Evolutionary conservation across 441 rosid genomes (phyloP).

Genomic region (Metrosideros polymorpha): DNA sequence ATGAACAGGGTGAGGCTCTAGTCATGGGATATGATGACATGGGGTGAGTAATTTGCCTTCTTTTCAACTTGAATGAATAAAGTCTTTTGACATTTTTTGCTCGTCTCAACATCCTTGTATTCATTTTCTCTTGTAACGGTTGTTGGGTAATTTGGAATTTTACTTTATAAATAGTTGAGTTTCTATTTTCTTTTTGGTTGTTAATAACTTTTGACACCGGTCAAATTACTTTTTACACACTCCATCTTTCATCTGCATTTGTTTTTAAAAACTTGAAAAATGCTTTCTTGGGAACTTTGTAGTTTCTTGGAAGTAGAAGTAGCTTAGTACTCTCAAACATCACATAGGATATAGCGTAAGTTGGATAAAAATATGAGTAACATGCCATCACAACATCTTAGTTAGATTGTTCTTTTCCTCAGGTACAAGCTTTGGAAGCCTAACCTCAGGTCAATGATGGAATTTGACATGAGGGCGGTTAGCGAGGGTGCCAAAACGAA

Average conservation of each 20-base stretch:
- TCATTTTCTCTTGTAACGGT: background rate
- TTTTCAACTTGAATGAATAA: constrained; percentile 2
- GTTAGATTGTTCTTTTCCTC: constrained; percentile 4
- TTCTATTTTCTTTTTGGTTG: background rate
- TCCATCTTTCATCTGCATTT: background rate
- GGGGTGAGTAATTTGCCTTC: constrained; percentile 58
- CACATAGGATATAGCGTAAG: background rate
- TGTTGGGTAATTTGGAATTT: background rate
- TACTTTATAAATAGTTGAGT: background rate
- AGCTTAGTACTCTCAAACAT: background rate
- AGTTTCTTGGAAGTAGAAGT: background rate
- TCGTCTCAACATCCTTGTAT: background rate
- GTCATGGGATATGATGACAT: constrained; percentile 99
- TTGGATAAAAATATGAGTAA: background rate
- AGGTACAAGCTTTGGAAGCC: constrained; percentile 99
- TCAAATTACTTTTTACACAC: background rate
- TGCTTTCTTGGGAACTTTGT: background rate
- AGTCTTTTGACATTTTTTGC: background rate
- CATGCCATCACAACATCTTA: background rate
- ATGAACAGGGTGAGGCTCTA: constrained; percentile 85
- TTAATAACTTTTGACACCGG: background rate
- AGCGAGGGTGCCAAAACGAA: constrained; percentile 74
- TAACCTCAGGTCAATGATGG: constrained; percentile 94
- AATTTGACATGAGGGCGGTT: constrained; percentile 89
- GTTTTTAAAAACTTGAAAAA: background rate